Conservation (phyloP, 2,329 filamentous ascomycete species). For the Pyrenochaeta sp. region DNA sequence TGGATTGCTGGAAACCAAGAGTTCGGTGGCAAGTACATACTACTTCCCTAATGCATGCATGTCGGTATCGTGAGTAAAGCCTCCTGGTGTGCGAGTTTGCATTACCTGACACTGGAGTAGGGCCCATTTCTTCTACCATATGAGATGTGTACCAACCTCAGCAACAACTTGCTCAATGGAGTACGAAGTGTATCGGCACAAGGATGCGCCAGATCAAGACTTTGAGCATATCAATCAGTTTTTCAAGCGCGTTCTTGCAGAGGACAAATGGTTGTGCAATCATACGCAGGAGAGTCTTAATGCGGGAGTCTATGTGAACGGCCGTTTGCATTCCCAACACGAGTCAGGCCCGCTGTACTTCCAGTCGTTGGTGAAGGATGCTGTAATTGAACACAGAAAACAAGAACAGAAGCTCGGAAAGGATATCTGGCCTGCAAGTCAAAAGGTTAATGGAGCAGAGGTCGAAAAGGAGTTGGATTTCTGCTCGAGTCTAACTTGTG, state of each 20-base stretch:
- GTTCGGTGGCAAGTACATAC: slow-evolving; percentile 1
- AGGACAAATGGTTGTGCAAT: slow-evolving; percentile 68
- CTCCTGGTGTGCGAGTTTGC: too few species aligned
- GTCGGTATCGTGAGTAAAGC: slow-evolving; percentile 8
- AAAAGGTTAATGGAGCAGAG: background rate
- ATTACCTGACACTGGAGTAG: background rate
- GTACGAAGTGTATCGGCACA: slow-evolving; percentile 69
- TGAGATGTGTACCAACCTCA: slow-evolving; percentile 59
- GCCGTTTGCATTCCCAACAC: slow-evolving; percentile 63
- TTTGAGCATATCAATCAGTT: slow-evolving; percentile 64
- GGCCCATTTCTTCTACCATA: slow-evolving; percentile 65
- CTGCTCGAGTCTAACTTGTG: background rate
- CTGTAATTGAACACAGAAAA: slow-evolving; percentile 41
- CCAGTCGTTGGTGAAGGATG: slow-evolving; percentile 58
- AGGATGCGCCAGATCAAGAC: slow-evolving; percentile 62
- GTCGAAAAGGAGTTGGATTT: background rate
- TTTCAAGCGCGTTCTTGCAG: slow-evolving; percentile 68
- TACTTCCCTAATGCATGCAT: slow-evolving; percentile 15
- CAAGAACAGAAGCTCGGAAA: slow-evolving; percentile 5
- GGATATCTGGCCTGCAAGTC: slow-evolving; percentile 12
- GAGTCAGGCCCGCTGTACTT: slow-evolving; percentile 57
- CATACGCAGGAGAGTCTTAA: slow-evolving; percentile 66
- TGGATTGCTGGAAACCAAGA: background rate
- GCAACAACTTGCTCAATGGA: slow-evolving; percentile 61
- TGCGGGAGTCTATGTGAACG: slow-evolving; percentile 66